Conservation (phyloP, 495 filamentous ascomycete species). For the Cercophora sp. region DNA sequence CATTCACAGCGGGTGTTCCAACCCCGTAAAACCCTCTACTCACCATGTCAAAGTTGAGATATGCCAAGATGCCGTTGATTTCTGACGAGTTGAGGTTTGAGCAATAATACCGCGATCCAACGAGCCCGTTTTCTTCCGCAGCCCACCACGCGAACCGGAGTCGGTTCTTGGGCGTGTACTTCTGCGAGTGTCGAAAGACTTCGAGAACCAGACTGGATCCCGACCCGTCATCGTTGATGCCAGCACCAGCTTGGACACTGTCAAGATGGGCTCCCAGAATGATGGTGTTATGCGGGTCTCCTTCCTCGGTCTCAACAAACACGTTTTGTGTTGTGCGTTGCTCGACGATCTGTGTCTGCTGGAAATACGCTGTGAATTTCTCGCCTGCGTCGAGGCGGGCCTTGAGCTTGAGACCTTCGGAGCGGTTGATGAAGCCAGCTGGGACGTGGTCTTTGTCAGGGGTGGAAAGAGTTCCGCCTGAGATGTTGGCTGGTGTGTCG, state of each 20-base stretch:
- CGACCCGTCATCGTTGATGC: constrained; percentile 31
- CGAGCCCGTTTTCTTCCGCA: constrained; percentile 41
- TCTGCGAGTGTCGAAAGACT: constrained; percentile 26
- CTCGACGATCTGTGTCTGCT: constrained; percentile 38
- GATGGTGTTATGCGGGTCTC: constrained; percentile 34
- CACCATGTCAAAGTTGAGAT: constrained; percentile 48
- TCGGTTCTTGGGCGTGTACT: constrained; percentile 35
- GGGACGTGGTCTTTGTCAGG: constrained; percentile 30
- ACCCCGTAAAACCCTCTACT: constrained; percentile 37
- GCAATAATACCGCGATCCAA: constrained; percentile 41
- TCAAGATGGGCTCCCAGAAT: constrained; percentile 44
- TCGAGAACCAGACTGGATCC: constrained; percentile 40
- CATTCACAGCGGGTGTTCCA: no score
- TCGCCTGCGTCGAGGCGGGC: constrained; percentile 27
- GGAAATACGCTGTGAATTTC: constrained; percentile 29
- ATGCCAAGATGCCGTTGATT: constrained; percentile 34
- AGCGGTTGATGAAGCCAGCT: constrained; percentile 36
- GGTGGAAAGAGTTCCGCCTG: constrained; percentile 32
- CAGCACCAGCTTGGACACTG: constrained; percentile 42
- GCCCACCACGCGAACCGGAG: constrained; percentile 47
- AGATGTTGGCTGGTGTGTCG: constrained; percentile 16
- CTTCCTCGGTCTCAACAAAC: constrained; percentile 36
- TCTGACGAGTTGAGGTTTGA: constrained; percentile 30
- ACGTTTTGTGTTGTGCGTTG: constrained; percentile 36
- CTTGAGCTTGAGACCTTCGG: constrained; percentile 30